Conservation (phyloP, 2,329 filamentous ascomycete genomes). For the Daldinia sp. region DNA sequence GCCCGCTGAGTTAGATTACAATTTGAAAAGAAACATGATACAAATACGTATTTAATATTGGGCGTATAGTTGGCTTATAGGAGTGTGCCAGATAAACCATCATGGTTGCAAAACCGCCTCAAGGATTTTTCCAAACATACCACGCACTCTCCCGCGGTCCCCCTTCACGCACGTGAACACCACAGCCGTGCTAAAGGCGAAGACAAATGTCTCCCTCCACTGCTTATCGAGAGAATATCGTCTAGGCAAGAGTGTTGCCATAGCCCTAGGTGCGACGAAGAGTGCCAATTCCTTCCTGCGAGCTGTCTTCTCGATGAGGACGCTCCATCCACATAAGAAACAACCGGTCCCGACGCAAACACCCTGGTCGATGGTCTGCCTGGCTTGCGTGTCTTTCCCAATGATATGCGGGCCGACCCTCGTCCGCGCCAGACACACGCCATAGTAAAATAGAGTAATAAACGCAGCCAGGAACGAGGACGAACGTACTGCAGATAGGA, state of each 20-base stretch:
- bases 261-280: conserved; percentile 81
- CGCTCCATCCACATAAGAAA: conserved; percentile 81
- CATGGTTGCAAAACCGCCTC: conserved; percentile 55
- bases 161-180: conserved; percentile 74
- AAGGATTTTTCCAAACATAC: conserved; percentile 71
- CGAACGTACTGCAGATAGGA: conserved; percentile 71
- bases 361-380: conserved; percentile 66
- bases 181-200: conserved; percentile 72
- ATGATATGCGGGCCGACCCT: conserved; percentile 75
- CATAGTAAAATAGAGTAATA: conserved; percentile 83
- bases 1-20: background rate
- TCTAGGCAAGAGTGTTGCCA: conserved; percentile 77
- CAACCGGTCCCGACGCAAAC: conserved; percentile 78
- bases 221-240: conserved; percentile 69
- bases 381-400: conserved; percentile 56
- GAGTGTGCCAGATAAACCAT: background rate
- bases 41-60: too few species aligned
- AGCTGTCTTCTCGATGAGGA: conserved; percentile 72
- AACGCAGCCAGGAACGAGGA: conserved; percentile 82
- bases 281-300: conserved; percentile 78
- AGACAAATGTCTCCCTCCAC: conserved; percentile 72
- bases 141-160: conserved; percentile 69
- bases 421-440: conserved; percentile 79
- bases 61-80: background rate
- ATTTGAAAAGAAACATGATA: background rate